A percentile compares a stretch with the other conserved stretches of the same genome.
Conservation (phyloP, 371 early-diverging fungal species). For the Capillidium heterosporum region DNA sequence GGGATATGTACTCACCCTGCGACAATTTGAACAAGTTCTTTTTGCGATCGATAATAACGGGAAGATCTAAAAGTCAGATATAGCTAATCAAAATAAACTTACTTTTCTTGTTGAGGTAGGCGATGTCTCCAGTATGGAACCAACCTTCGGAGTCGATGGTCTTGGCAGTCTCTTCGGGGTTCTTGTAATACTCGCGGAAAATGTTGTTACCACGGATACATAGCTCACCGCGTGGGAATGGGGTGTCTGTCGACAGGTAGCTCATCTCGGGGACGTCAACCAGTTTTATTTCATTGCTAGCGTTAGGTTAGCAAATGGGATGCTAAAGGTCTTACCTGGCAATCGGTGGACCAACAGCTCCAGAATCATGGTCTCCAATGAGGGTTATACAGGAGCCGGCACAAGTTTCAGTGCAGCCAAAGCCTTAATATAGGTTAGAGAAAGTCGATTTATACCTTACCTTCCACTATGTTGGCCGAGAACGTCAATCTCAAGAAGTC, state of each 20-base stretch:
- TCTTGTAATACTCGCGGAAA: conserved; percentile 71
- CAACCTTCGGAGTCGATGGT: conserved; percentile 73
- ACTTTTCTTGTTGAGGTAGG: conserved; percentile 21
- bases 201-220: conserved; percentile 67
- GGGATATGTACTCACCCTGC: conserved; percentile 95
- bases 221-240: conserved; percentile 80
- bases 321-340: not conserved
- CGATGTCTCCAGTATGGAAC: conserved; percentile 86
- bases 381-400: not conserved
- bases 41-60: conserved; percentile 83
- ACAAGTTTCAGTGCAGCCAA: not conserved
- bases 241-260: conserved; percentile 55
- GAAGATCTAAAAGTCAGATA: conserved; percentile 18
- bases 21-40: conserved; percentile 93
- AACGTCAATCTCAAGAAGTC: conserved; percentile 78
- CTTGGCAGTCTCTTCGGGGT: conserved; percentile 62
- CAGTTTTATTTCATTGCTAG: conserved; percentile 55
- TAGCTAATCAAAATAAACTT: too few species aligned
- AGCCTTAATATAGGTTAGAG: conserved; percentile 22
- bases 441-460: not conserved
- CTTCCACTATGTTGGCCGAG: conserved; percentile 31
- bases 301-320: not conserved
- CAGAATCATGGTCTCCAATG: not conserved
- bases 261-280: conserved; percentile 80
- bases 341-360: not conserved